Evolutionary conservation across 2,329 filamentous ascomycete genomes (phyloP), one percentile per base, ranked within the genome.

Genomic region (Knoxdaviesia capensis): DNA sequence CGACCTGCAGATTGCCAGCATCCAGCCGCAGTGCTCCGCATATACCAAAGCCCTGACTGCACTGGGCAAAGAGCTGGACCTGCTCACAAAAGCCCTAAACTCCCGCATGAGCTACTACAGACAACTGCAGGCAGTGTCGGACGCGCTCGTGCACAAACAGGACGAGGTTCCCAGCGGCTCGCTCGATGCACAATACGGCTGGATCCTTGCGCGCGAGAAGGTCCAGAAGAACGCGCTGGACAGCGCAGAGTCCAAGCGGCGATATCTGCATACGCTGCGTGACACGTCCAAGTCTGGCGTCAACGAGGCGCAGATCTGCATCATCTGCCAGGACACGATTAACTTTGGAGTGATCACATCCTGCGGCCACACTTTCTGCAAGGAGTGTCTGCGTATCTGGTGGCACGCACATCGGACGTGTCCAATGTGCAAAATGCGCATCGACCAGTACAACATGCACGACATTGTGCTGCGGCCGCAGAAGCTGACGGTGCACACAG

Each of bases 351-450:
- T 81, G 41, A 64, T 88, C 46, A 94, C 88, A 0, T 71, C 85
- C 1, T 96, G 90, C 54, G 88, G 88, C 0, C 90, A 98, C 54
- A 75, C 85, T 48, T 96, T 86, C 54, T 94, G 88, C 62, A 86
- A 84, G 52, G 80, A 84, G 31, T 96, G 90, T 56, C 78, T 96
- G 49, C 66, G 68, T 34, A 50, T 75, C 8, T 96, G 90, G 90
- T 84, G 80, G 62, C 66, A 64, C 44, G 65, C 72, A 32, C 77
- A 86, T 50, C 71, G 66, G 11, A 88, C 73, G 41, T 96, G 88
- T 50, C 88, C 88, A 0, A 68, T 84, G 5, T 98, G 90, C 65
- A 94, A 94, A 56, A 70, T 66, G 38, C 64, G 62, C 1, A 62
- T 96, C 6, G 66, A 64, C 31, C 52, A 61, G 0, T 68, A 67